Conservation (phyloP, 2,329 filamentous ascomycete genomes). For the Ophiostoma tasmaniense region DNA sequence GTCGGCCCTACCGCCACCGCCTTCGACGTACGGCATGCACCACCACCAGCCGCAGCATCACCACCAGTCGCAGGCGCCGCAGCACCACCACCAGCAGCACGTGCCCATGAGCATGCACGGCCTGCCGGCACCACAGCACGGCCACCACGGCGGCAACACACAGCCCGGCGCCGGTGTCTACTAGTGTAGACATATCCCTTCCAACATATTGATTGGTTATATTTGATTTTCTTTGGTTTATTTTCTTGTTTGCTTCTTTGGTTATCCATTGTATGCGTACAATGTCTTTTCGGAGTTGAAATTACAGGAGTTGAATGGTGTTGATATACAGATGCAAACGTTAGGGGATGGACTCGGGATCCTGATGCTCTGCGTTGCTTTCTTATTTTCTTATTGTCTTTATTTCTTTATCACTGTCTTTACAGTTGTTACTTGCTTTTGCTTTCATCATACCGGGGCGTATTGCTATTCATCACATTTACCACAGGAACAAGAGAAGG, state of each 20-base stretch:
- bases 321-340: background rate
- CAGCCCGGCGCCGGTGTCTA: constrained; percentile 8
- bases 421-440: background rate
- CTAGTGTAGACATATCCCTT: background rate
- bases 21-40: constrained; percentile 1
- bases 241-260: background rate
- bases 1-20: background rate
- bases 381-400: background rate
- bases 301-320: background rate
- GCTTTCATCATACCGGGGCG: background rate
- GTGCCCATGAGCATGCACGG: background rate
- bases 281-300: background rate
- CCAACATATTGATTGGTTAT: too few species aligned
- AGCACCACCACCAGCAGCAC: constrained; percentile 12
- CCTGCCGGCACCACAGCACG: constrained; percentile 1
- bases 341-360: background rate
- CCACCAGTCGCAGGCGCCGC: constrained; percentile 17
- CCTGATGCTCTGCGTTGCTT: background rate
- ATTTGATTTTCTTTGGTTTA: background rate
- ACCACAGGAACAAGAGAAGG: background rate
- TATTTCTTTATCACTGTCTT: background rate
- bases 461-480: background rate
- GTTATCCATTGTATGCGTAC: background rate
- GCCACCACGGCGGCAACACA: background rate
- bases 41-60: constrained; percentile 1